phyloP scores from a whole-genome alignment of 2,329 filamentous ascomycete genomes.

The Colletotrichum navitas region DNA sequence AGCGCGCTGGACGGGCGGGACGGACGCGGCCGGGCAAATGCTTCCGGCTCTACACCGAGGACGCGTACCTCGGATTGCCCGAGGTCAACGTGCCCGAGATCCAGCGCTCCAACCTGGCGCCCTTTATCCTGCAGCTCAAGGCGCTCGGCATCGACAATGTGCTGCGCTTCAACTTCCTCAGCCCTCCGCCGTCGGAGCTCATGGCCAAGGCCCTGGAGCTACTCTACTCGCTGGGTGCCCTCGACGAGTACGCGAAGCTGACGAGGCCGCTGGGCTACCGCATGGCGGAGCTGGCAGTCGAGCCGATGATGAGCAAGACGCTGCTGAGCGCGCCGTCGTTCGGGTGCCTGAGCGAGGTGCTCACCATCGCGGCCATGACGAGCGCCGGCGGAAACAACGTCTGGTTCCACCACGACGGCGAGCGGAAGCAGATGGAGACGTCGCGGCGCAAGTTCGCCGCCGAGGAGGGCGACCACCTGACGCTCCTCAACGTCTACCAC shows the following conservation, averaged over 20 bases:
- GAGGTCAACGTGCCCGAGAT: constrained; percentile 89
- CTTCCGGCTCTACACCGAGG: constrained; percentile 90
- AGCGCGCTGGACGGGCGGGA: constrained; percentile 90
- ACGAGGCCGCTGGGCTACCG: constrained; percentile 87
- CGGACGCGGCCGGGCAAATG: constrained; percentile 93
- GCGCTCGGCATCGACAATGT: constrained; percentile 96
- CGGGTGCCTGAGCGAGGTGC: constrained; percentile 84
- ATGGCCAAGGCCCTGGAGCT: constrained; percentile 89
- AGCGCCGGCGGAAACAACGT: constrained; percentile 83
- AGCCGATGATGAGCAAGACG: constrained; percentile 95
- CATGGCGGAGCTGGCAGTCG: constrained; percentile 93
- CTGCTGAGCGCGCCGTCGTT: constrained; percentile 82
- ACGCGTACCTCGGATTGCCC: constrained; percentile 73
- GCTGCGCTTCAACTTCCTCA: constrained; percentile 89
- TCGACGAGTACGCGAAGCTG: constrained; percentile 91
- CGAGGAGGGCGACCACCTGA: constrained; percentile 94
- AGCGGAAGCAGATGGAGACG: constrained; percentile 80
- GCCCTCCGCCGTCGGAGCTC: constrained; percentile 85
- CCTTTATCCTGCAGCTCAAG: constrained; percentile 90
- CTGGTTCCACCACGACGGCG: constrained; percentile 85
- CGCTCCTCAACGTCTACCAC: constrained; percentile 92
- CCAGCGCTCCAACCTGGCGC: constrained; percentile 90
- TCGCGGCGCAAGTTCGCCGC: constrained; percentile 86
- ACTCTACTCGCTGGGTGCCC: constrained; percentile 85
- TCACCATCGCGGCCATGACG: constrained; percentile 95